Evolutionary conservation across 2,329 filamentous ascomycete genomes (phyloP), one percentile per base, ranked within the genome.

Genomic region (Fusarium protoensiforme): DNA sequence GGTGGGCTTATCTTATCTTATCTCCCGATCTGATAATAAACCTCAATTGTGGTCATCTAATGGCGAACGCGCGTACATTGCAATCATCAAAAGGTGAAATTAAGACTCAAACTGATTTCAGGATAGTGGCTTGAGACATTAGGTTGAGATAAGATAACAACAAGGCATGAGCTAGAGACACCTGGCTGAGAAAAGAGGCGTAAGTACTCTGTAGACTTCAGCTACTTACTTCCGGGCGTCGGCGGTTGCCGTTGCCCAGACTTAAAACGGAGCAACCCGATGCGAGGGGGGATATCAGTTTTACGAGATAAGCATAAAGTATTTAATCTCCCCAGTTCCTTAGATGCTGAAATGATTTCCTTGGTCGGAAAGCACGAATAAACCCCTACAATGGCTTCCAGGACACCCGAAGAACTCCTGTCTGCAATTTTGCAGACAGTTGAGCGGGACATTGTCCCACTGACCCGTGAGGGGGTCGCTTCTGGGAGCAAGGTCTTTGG

Each of bases 401-500:
- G 64, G 27, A 38, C 33, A 8, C 48, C 71, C 18, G 66, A 77
- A 62, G 69, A 76, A 8, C 65, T 87, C 9, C 78, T 88, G 14
- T 74, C 78, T 6, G 78, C 82, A 7, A 79, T 88, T 24, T 83
- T 88, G 39, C 68, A 74, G 31, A 80, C 82, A 1, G 83, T 86
- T 18, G 87, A 89, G 75, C 48, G 81, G 3, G 75, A 81, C 41
- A 86, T 90, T 53, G 83, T 90, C 39, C 87, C 88, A 0, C 82
- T 90, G 24, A 90, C 88, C 1, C 78, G 78, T 0, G 71, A 79
- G 10, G 87, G 87, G 38, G 87, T 90, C 48, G 80, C 84, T 0
- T 85, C 85, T 0, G 88, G 88, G 60, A 86, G 83, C 78, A 90
- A 90, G 73, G 80, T 90, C 38, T 90, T 90, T 72, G 88, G 88